Evolutionary conservation across 1,284 basidiomycete genomes (phyloP).

Genomic region (Puccinia hordei): DNA sequence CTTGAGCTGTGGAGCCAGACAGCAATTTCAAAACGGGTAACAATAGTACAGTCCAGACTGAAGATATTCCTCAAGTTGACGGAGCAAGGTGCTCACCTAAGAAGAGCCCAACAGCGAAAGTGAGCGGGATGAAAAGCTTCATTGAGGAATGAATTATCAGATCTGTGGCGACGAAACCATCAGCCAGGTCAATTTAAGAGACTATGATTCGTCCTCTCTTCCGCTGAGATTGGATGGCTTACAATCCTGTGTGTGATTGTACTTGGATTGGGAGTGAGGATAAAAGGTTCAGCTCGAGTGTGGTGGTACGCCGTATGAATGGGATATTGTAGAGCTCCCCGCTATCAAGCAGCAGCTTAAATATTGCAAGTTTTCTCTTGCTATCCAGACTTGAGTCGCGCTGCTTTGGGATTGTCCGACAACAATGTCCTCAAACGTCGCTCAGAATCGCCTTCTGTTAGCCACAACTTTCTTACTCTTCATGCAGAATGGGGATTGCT

Average conservation of each 20-base stretch:
- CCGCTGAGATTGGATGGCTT: neutral
- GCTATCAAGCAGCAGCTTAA: neutral
- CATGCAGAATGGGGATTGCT: neutral
- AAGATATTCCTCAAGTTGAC: neutral
- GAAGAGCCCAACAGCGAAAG: constrained; percentile 3
- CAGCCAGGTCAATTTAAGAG: too few species aligned
- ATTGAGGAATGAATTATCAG: neutral
- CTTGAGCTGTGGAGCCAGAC: neutral
- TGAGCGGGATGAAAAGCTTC: neutral
- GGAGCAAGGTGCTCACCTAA: neutral
- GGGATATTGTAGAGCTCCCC: neutral
- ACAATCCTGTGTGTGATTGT: neutral
- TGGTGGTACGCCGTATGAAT: neutral
- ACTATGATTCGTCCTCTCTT: too few species aligned
- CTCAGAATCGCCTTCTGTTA: neutral
- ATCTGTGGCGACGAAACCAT: neutral
- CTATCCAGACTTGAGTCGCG: neutral
- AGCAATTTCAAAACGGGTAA: too few species aligned
- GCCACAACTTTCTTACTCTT: neutral
- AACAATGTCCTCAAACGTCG: neutral
- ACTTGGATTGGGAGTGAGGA: neutral
- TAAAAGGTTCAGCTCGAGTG: neutral
- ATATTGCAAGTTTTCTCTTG: neutral
- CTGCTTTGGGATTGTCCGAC: neutral
- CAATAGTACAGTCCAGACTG: too few species aligned